Evolutionary conservation across 345 rosid species (phyloP), one percentile per base, ranked within the genome.

Genomic region (Dipteronia dyeriana): DNA sequence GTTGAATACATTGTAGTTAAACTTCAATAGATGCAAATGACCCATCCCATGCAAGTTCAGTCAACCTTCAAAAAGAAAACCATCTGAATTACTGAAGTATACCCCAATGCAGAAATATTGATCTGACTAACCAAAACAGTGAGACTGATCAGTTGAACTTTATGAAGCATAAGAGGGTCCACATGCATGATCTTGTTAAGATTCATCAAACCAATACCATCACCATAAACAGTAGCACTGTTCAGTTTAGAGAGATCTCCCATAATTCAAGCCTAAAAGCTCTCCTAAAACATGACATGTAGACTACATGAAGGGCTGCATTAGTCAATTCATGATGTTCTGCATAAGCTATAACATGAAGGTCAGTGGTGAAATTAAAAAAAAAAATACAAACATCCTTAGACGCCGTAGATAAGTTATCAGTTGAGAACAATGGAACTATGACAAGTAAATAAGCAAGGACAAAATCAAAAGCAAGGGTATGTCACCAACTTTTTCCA

Each of bases 21-120:
- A 82, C 81, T 85, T 90, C 51, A 90, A 88, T 73, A 93, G 75
- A 86, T 95, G 99, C 65, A 95, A 77, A 83, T 87, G 92, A 77
- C 97, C 97, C 99, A 96, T 96, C 83, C 99, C 99, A 84, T 87
- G 88, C 81, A 96, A 87, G 87, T 92, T 96, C 84, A 88, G 85
- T 96, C 98, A 70, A 94, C 87, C 99, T 96, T 79, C 57, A 68
- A 77, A 76, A 62, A 29, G 79, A 31, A 83, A 70, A 9, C 16
- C 6, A 17, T 66, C 66, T 61, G 59, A 53, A 29, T 45, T 29
- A 79, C 20, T 29, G 77, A 82, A 45, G 8, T 41, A 41, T 41
- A 41, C 45, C 8, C 45, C 23, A 61, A 53, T 23, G 54, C 70
- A 63, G 38, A 63, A 26, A 63, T 16, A 56, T 12, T 10, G 17